These are phyloP conservation scores for Fraxinus ornus DNA, from an alignment of 305 asterid genomes.

Conservation along the genomic window DNA sequence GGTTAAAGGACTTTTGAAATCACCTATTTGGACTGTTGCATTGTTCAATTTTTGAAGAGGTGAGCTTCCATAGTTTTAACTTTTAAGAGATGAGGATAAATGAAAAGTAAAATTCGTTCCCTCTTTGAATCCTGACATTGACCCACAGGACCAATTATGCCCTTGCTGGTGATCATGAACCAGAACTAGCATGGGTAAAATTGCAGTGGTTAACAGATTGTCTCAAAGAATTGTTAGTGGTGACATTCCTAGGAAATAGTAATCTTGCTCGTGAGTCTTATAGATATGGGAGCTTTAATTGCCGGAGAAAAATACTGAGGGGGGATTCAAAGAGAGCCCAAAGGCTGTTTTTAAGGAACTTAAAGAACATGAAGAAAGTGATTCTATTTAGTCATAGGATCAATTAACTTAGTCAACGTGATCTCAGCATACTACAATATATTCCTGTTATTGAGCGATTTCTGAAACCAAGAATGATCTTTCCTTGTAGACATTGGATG, in stretches of 20 bases:
- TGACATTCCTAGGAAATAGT: constrained; percentile 49
- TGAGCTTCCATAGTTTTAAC: not conserved
- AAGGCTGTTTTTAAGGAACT: constrained; percentile 76
- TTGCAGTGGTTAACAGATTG: constrained; percentile 76
- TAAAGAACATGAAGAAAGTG: constrained; percentile 71
- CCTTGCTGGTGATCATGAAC: constrained; percentile 54
- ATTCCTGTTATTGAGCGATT: not conserved
- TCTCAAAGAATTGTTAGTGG: constrained; percentile 77
- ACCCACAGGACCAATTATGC: constrained; percentile 66
- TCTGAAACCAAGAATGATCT: not conserved
- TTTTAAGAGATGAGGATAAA: not conserved
- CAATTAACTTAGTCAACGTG: not conserved
- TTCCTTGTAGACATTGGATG: not conserved
- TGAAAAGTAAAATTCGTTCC: not conserved
- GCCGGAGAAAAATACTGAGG: constrained; percentile 81
- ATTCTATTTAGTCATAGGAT: constrained; percentile 34
- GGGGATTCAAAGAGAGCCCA: constrained; percentile 68
- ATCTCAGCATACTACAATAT: not conserved
- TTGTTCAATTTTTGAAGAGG: not conserved
- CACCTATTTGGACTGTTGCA: not conserved
- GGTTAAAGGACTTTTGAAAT: not conserved
- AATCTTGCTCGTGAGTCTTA: constrained; percentile 48
- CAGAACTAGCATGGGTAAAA: constrained; percentile 75
- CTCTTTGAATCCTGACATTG: constrained; percentile 61
- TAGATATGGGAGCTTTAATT: constrained; percentile 82